Conservation (phyloP, 441 rosid species). For the Croton laevigatus region DNA sequence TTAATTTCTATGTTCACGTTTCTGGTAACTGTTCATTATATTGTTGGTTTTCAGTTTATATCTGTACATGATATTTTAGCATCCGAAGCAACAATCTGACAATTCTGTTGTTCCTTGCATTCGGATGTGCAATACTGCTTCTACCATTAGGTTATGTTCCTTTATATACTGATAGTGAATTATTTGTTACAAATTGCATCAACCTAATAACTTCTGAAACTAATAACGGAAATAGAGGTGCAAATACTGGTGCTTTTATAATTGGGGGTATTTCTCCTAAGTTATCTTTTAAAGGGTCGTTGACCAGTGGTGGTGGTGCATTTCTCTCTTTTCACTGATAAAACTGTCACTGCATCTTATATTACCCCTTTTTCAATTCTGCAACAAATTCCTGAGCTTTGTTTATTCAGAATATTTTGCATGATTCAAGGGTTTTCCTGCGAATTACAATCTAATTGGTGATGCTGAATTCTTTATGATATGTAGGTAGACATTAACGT, state of each 20-base stretch:
- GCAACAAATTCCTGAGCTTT: neutral
- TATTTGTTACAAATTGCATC: neutral
- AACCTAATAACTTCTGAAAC: neutral
- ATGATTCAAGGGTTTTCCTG: neutral
- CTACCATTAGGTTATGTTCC: neutral
- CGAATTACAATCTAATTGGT: neutral
- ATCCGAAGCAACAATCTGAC: neutral
- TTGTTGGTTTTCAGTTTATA: neutral
- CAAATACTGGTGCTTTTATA: neutral
- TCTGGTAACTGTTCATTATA: neutral
- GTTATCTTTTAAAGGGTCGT: neutral
- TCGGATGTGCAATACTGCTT: neutral
- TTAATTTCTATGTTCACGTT: neutral
- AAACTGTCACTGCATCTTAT: neutral
- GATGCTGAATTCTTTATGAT: conserved; percentile 10
- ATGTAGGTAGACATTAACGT: conserved; percentile 55
- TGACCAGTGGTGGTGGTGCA: neutral
- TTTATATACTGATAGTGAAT: neutral
- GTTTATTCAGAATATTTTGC: neutral
- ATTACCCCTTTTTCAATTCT: neutral
- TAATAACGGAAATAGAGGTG: neutral
- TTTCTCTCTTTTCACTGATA: neutral
- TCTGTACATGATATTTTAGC: neutral
- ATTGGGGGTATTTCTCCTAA: neutral
- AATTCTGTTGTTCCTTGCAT: neutral